Evolutionary conservation across 441 rosid genomes (phyloP), one percentile per base, ranked within the genome.

Genomic region (Gossypium trilobum): DNA sequence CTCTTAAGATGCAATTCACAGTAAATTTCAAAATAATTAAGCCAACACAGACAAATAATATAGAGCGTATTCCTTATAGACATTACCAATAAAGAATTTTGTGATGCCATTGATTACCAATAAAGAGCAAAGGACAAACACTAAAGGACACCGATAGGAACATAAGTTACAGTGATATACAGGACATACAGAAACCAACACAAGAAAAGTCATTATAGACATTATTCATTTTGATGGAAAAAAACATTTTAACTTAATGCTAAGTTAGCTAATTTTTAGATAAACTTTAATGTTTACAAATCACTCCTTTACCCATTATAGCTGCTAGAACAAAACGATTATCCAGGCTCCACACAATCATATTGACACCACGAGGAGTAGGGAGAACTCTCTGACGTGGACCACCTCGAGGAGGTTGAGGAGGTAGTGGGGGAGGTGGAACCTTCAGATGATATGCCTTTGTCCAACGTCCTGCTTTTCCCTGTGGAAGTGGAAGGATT

Each of bases 281-380:
- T 55, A 9, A 19, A 39, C 39, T 13, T 56, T 58, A 36, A 48
- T 42, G 25, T 44, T 52, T 33, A 58, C 19, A 23, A 23, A 57
- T 55, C 62, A 68, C 48, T 65, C 78, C 72, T 65, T 82, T 85
- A 89, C 95, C 95, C 95, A 90, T 88, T 71, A 88, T 90, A 71
- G 95, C 95, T 39, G 95, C 95, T 80, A 88, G 93, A 74, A 90
- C 95, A 76, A 90, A 90, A 78, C 90, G 91, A 85, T 90, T 86
- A 78, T 90, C 95, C 85, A 88, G 79, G 84, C 95, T 90, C 95
- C 95, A 90, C 36, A 90, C 86, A 68, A 90, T 90, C 95, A 90
- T 90, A 80, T 90, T 90, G 81, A 90, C 95, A 73, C 95, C 95
- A 27, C 95, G 89, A 65, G 95, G 95, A 69, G 93, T 88, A 46